phyloP scores from a whole-genome alignment of 805 yeast species.

The Middelhovenomyces tepae region DNA sequence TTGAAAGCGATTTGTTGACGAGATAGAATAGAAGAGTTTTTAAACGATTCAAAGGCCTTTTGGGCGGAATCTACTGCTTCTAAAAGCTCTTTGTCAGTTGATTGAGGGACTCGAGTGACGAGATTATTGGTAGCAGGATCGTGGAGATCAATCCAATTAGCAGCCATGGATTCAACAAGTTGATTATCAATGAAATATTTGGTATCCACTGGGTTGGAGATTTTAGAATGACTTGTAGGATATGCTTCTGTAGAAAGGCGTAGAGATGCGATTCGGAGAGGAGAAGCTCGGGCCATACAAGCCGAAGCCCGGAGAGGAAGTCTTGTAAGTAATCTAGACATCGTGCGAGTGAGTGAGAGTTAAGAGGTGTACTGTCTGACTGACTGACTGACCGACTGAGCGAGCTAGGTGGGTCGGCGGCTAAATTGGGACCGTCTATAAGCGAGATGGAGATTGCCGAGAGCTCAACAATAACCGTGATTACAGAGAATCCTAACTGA shows the following conservation, averaged over 20 bases:
- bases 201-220: slow-evolving; percentile 27
- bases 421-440: too few species aligned
- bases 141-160: slow-evolving; percentile 56
- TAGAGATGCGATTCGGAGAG: slow-evolving; percentile 5
- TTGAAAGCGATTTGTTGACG: slow-evolving; percentile 61
- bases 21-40: slow-evolving; percentile 38
- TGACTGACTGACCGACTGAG: too few species aligned
- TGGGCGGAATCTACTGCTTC: slow-evolving; percentile 59
- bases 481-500: too few species aligned
- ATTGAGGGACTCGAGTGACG: slow-evolving; percentile 63
- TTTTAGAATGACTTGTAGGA: slow-evolving; percentile 24
- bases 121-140: slow-evolving; percentile 70
- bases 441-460: too few species aligned
- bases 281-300: too few species aligned
- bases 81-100: slow-evolving; percentile 55
- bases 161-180: slow-evolving; percentile 41
- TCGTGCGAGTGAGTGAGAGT: too few species aligned
- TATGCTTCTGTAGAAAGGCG: too few species aligned
- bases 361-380: too few species aligned
- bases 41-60: slow-evolving; percentile 53
- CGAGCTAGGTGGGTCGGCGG: too few species aligned
- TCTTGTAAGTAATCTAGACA: too few species aligned
- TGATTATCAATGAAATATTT: slow-evolving; percentile 37
- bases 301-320: too few species aligned
- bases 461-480: too few species aligned